These are phyloP conservation scores for Hibiscus trionum DNA, from an alignment of 345 rosid genomes.

Conservation along the genomic window DNA sequence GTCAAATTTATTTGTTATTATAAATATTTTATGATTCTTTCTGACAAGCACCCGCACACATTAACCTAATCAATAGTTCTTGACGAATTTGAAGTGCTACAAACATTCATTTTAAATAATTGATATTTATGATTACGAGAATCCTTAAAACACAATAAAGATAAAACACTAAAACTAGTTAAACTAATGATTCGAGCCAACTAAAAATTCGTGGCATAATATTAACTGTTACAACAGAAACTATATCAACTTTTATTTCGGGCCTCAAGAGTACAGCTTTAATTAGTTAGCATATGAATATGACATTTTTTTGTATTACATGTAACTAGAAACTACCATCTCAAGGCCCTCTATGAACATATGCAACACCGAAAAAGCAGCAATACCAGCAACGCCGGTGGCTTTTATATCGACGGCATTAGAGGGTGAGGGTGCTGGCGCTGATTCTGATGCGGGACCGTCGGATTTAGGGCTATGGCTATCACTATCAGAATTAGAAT, in stretches of 20 bases:
- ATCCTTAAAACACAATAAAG: too few relatives aligned
- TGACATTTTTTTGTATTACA: neutral
- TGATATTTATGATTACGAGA: too few relatives aligned
- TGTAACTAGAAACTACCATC: neutral
- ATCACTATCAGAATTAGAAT: neutral
- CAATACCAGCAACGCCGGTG: constrained; percentile 8
- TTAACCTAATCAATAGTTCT: too few relatives aligned
- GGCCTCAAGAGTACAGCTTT: neutral
- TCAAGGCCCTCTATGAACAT: neutral
- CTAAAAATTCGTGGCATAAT: too few relatives aligned
- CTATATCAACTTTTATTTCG: neutral
- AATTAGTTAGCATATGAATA: neutral
- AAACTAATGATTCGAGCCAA: neutral
- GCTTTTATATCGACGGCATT: constrained; percentile 5
- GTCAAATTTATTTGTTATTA: too few relatives aligned
- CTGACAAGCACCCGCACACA: too few relatives aligned
- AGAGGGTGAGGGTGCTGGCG: neutral
- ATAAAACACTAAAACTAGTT: too few relatives aligned
- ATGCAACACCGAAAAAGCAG: neutral
- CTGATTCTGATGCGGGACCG: neutral
- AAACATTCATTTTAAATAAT: too few relatives aligned
- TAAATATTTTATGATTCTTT: too few relatives aligned
- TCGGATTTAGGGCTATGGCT: neutral
- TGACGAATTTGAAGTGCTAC: too few relatives aligned
- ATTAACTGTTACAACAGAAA: neutral